phyloP scores from a whole-genome alignment of 2,329 filamentous ascomycete species.

The Leptographium wingfieldii region DNA sequence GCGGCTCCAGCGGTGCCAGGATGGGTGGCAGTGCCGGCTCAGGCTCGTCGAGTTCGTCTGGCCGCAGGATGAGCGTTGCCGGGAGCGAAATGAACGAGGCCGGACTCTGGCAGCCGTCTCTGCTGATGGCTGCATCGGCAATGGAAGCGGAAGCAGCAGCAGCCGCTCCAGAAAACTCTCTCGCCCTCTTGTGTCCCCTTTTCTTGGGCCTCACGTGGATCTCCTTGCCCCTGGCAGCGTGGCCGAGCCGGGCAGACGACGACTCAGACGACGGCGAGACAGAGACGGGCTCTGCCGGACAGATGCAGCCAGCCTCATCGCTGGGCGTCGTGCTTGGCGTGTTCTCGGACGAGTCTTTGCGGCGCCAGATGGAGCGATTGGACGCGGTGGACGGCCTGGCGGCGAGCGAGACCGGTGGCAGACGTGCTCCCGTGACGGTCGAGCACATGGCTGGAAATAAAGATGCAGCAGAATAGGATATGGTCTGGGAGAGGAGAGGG shows the following conservation, averaged over 20 bases:
- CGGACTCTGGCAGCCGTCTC: not conserved
- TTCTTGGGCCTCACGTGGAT: not conserved
- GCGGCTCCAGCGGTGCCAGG: conserved; percentile 5
- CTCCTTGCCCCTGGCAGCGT: not conserved
- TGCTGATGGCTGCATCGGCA: not conserved
- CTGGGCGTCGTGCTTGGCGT: conserved; percentile 8
- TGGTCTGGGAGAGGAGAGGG: not conserved
- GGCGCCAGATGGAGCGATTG: conserved; percentile 5
- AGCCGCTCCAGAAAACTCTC: not conserved
- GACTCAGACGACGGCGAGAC: not conserved
- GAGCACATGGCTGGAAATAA: not conserved
- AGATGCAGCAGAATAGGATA: not conserved
- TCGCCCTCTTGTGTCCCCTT: not conserved
- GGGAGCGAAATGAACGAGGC: not conserved
- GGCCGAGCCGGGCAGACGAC: not conserved
- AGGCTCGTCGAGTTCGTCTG: not conserved
- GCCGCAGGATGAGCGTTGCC: not conserved
- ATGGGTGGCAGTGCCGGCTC: not conserved
- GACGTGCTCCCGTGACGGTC: not conserved
- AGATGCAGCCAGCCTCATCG: conserved; percentile 8
- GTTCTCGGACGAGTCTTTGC: conserved; percentile 13
- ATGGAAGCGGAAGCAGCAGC: not conserved
- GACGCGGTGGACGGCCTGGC: not conserved
- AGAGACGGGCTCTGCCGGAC: conserved; percentile 1
- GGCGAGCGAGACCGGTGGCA: not conserved